phyloP scores from a whole-genome alignment of 257 asterid genomes.

The Osmanthus fragrans region DNA sequence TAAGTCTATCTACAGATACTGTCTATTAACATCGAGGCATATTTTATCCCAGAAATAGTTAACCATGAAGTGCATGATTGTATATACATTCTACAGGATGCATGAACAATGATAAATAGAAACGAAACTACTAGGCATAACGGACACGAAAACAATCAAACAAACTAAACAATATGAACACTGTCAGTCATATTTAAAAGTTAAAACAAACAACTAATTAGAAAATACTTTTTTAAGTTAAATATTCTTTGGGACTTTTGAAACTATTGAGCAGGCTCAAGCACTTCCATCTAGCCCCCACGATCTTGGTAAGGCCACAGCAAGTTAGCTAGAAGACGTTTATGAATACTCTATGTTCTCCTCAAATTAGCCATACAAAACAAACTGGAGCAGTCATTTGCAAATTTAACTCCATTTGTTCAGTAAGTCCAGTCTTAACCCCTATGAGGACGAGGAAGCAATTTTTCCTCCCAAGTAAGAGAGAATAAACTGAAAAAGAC shows the following conservation, averaged over 20 bases:
- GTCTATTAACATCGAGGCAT: not conserved
- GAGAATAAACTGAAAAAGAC: constrained; percentile 5
- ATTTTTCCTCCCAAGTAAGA: not conserved
- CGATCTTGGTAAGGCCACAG: not conserved
- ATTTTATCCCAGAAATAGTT: not conserved
- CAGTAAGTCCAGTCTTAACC: not conserved
- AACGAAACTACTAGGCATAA: not conserved
- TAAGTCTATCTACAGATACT: constrained; percentile 12
- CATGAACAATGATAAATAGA: constrained; percentile 6
- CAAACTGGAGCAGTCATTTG: constrained; percentile 12
- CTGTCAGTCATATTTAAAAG: not conserved
- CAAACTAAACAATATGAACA: not conserved
- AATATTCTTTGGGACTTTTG: not conserved
- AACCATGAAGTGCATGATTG: constrained; percentile 6
- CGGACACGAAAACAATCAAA: not conserved
- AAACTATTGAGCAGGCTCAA: not conserved
- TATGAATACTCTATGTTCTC: not conserved
- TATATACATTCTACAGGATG: constrained; percentile 1
- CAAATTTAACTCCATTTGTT: not conserved
- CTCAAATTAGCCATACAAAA: constrained; percentile 2
- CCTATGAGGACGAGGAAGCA: not conserved
- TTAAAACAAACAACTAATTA: not conserved
- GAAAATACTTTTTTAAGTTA: not conserved
- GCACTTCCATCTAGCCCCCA: constrained; percentile 4
- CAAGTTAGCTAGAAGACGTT: not conserved